Evolutionary conservation across 805 yeast species (phyloP), one percentile per base, ranked within the genome.

Genomic region (Zygotorulaspora danielsina): DNA sequence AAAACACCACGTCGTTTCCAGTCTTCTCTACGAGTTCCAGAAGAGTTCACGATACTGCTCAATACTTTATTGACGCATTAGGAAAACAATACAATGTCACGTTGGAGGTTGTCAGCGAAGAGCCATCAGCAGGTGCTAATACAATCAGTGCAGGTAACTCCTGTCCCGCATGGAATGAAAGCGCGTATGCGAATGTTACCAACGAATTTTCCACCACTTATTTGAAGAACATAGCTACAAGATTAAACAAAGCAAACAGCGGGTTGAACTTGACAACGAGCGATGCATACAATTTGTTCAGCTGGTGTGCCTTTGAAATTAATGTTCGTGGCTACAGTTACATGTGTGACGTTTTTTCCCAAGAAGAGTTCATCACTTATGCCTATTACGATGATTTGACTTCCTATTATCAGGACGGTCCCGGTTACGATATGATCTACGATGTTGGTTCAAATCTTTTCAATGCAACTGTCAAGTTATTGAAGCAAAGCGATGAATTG

Each of bases 221-320:
- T 59, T 66, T 81, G 47, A 50, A 59, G 6, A 65, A 59, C 12
- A 84, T 85, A 18, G 72, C 80, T 6, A 57, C 58, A n/a, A 71
- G 94, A 51, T 64, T 84, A 37, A 73, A 73, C 51, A 56, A 58
- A 32, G 66, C 71, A 34, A 76, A 84, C 39, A 75, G 76, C 1
- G 81, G 78, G 2, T 65, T 67, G 48, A 65, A 76, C 49, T 48
- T 84, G 41, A 71, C 78, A 2, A 54, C 67, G 2, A 51, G 57
- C 28, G 90, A 85, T 53, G 73, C 78, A 16, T 59, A 57, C 27
- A 62, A 60, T 15, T 51, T 84, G 46, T 78, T 81, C 51, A 66
- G 70, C 8, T 71, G 78, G 63, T 84, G 94, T 63, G 87, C 85
- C 2, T 85, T 71, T 57, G 95, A 85, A 61, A 62, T 83, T 31